Percentiles rank a stretch among this genome's conserved stretches.
Evolutionary conservation across 2,329 filamentous ascomycete genomes (phyloP).

Genomic region (Scopulariopsis brevicaulis): DNA sequence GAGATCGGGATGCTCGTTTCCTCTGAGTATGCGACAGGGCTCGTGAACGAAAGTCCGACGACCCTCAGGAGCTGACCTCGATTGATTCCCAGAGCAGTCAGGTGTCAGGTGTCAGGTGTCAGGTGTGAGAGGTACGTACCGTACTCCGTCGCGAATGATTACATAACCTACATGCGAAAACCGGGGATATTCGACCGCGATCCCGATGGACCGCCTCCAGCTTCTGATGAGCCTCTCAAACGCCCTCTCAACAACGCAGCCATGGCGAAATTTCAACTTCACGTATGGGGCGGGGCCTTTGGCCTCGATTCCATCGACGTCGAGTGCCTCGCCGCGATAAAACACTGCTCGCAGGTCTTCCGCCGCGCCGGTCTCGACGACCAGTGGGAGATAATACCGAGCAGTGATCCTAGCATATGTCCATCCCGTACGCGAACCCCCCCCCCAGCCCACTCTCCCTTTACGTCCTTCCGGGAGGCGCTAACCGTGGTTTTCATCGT

Average conservation of each 20-base stretch:
- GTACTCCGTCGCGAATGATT: not conserved
- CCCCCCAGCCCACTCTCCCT: conserved; percentile 3
- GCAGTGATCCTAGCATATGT: conserved; percentile 60
- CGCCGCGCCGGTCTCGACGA: not conserved
- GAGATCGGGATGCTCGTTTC: no score
- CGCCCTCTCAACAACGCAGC: not conserved
- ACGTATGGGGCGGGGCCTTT: conserved; percentile 86
- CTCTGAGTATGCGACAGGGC: no score
- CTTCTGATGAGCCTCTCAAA: not conserved
- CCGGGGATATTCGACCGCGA: not conserved
- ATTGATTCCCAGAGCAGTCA: no score
- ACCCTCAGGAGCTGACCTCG: no score
- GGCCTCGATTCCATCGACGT: conserved; percentile 82
- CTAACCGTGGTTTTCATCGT: conserved; percentile 6
- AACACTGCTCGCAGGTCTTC: conserved; percentile 49
- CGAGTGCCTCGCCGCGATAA: conserved; percentile 76
- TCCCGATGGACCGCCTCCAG: not conserved
- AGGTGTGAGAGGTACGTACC: not conserved
- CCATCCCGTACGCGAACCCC: conserved; percentile 50
- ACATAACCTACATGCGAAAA: not conserved
- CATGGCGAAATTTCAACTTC: conserved; percentile 42
- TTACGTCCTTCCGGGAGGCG: not conserved
- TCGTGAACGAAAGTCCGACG: no score
- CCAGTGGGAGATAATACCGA: conserved; percentile 58
- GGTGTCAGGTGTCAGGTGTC: no score